Conservation (phyloP, 1,284 basidiomycete genomes). For the Coniferiporia weirii region DNA sequence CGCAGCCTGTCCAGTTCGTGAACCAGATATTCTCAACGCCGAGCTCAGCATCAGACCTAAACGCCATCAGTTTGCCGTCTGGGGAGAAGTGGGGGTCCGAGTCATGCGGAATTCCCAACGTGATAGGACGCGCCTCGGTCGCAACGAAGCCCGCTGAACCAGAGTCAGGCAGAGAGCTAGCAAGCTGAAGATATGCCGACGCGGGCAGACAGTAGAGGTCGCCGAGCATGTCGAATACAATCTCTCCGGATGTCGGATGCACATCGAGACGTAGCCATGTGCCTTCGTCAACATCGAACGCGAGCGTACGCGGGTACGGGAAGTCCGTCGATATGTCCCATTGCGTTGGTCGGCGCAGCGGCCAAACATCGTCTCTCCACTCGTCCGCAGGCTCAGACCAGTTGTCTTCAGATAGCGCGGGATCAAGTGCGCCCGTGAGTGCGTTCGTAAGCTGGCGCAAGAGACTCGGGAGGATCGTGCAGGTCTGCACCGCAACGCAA, state of each 20-base stretch:
- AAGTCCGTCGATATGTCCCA: slow-evolving; percentile 80
- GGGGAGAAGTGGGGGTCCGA: slow-evolving; percentile 70
- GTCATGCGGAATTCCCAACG: slow-evolving; percentile 60
- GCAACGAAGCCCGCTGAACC: not conserved
- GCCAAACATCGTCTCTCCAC: slow-evolving; percentile 61
- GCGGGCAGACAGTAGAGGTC: slow-evolving; percentile 67
- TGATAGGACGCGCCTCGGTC: slow-evolving; percentile 44
- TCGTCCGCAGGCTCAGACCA: slow-evolving; percentile 28
- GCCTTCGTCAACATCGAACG: slow-evolving; percentile 64
- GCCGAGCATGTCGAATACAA: slow-evolving; percentile 70
- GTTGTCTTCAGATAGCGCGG: not conserved
- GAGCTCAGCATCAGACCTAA: slow-evolving; percentile 63
- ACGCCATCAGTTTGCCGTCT: slow-evolving; percentile 52
- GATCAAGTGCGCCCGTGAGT: not conserved
- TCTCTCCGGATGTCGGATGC: slow-evolving; percentile 59
- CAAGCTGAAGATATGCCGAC: slow-evolving; percentile 29
- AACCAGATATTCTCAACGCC: slow-evolving; percentile 74
- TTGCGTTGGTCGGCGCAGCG: slow-evolving; percentile 52
- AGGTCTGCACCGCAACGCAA: not conserved
- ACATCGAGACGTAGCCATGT: slow-evolving; percentile 72
- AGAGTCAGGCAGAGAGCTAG: slow-evolving; percentile 15
- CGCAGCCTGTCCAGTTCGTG: slow-evolving; percentile 56
- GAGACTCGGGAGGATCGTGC: not conserved
- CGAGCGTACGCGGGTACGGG: slow-evolving; percentile 55
- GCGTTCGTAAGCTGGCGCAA: not conserved